Conservation (phyloP, 1,284 basidiomycete genomes). For the Moesziomyces antarcticus region DNA sequence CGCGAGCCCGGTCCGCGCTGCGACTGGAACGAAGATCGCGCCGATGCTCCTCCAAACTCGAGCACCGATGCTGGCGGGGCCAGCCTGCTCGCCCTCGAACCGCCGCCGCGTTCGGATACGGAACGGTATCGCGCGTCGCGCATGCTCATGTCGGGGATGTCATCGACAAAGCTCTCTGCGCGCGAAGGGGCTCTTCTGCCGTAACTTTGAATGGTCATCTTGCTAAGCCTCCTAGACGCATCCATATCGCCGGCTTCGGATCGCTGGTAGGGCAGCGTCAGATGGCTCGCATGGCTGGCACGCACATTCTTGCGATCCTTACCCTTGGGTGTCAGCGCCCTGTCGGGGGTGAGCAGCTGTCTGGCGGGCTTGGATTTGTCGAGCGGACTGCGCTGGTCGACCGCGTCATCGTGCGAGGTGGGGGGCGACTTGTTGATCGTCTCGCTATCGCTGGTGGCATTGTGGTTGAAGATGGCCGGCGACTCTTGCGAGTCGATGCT, state of each 20-base stretch:
- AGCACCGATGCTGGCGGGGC: conserved; percentile 21
- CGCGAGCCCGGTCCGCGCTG: conserved; percentile 14
- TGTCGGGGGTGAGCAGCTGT: conserved; percentile 21
- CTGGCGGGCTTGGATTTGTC: no score
- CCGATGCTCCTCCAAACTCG: conserved; percentile 23
- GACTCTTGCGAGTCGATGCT: conserved; percentile 30
- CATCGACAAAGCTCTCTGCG: conserved; percentile 25
- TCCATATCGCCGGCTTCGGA: conserved; percentile 36
- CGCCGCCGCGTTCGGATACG: conserved; percentile 24
- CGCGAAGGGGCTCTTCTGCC: conserved; percentile 19
- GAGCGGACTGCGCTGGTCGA: not conserved
- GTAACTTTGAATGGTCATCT: conserved; percentile 27
- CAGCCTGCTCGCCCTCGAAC: conserved; percentile 24
- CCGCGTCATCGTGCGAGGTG: conserved; percentile 41
- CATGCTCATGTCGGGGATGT: conserved; percentile 24
- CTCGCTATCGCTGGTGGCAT: conserved; percentile 23
- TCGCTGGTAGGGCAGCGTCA: conserved; percentile 42
- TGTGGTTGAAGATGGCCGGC: conserved; percentile 26
- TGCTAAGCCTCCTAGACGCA: conserved; percentile 32
- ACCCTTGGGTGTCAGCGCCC: conserved; percentile 22
- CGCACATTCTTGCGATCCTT: conserved; percentile 17
- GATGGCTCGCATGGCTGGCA: conserved; percentile 32
- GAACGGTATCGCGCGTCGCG: conserved; percentile 26
- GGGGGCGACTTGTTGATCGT: conserved; percentile 41
- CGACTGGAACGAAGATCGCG: conserved; percentile 14